These are phyloP conservation scores for Achlya hypogyna DNA, from an alignment of 352 stramenopile species.

Conservation along the genomic window DNA sequence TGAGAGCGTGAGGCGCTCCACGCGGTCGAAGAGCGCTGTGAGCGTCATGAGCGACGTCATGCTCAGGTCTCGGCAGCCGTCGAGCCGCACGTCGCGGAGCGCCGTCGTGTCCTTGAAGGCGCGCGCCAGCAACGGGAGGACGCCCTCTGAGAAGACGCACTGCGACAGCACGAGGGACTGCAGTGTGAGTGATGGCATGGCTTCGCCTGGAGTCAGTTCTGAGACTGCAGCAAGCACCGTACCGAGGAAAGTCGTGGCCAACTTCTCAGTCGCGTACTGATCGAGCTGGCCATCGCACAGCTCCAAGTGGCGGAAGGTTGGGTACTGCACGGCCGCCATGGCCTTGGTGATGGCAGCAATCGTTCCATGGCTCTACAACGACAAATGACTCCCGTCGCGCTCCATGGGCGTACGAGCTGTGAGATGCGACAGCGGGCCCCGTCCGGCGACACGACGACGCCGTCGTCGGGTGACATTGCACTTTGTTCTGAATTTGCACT, in stretches of 20 bases:
- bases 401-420: neutral
- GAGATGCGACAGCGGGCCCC: neutral
- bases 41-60: slow-evolving; percentile 20
- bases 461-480: neutral
- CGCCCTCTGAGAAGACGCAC: slow-evolving; percentile 7
- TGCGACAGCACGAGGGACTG: neutral
- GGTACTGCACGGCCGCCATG: neutral
- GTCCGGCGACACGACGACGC: neutral
- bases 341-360: neutral
- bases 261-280: slow-evolving; percentile 14
- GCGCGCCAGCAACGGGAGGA: slow-evolving; percentile 5
- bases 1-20: slow-evolving; percentile 1
- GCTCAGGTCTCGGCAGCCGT: slow-evolving; percentile 13
- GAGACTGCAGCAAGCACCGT: neutral
- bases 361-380: slow-evolving; percentile 6
- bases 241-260: slow-evolving; percentile 4
- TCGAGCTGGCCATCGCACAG: slow-evolving; percentile 5
- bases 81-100: neutral
- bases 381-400: neutral
- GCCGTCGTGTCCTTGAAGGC: slow-evolving; percentile 14
- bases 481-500: neutral
- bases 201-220: neutral
- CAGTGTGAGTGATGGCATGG: slow-evolving; percentile 5
- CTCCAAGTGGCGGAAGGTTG: slow-evolving; percentile 5
- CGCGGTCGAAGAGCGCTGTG: neutral